Evolutionary conservation across 106 monocot genomes (phyloP), one percentile per base, ranked within the genome.

Genomic region (Hemerocallis citrina): DNA sequence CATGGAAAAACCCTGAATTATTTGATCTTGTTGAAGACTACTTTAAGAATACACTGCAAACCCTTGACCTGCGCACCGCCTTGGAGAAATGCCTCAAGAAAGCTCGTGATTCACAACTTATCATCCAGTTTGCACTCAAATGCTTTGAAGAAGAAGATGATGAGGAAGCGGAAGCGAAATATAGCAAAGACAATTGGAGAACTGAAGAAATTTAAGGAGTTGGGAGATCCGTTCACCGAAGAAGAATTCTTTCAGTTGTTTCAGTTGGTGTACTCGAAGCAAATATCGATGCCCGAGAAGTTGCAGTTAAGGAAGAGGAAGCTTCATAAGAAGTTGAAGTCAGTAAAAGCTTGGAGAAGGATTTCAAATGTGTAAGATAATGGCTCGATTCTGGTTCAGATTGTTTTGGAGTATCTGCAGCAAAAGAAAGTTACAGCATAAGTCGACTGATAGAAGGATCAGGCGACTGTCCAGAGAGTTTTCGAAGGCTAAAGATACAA

Each of bases 251-350:
- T 86, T 43, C 52, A 71, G 5, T 72, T 73, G 3, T 78, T 86
- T 38, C 74, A 75, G 41, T 64, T 75, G 2, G 83, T 92, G 15
- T 65, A 78, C 54, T 33, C 3, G 30, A 73, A 80, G 67, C 92
- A 92, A 62, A 23, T 77, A n/a, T 28, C 39, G 11, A 87, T 92
- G 92, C 70, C 84, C 7, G 75, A 81, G 63, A 87, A 84, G 70
- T 55, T 92, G 6, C 67, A 70, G 29, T 36, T 39, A 37, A 62
- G 70, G 32, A 86, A 81, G 74, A 66, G 21, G 6, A 75, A 81
- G 68, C 72, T 87, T 7, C 73, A 84, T 38, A 81, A 78, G 65
- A 80, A 75, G 68, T 43, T 83, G 10, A 75, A 69, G 33, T 63
- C 63, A 0, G 61, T 79, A 0, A 81, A 74, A 36, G 70, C 78